Evolutionary conservation across 805 yeast genomes (phyloP), one percentile per base, ranked within the genome.

Genomic region (Scheffersomyces lignosus): DNA sequence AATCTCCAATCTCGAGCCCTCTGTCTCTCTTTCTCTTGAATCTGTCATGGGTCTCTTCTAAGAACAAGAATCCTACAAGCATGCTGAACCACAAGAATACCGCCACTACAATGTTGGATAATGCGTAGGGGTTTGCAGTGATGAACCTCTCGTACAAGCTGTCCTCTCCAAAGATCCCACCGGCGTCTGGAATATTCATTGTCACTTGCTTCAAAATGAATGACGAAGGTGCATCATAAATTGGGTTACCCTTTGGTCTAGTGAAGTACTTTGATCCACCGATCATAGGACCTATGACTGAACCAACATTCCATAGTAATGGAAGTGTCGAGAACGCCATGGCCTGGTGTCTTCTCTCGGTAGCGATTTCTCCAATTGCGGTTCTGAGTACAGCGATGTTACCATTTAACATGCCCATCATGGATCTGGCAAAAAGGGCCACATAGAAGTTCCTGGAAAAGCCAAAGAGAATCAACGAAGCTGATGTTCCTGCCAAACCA

Each of bases 331-430:
- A 70, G 48, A 81, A 79, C 1, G 85, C 85, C 6, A 78, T 37
- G 7, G 83, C 81, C 52, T 80, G 84, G 50, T 80, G 85, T 24
- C 66, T 62, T 35, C 77, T 64, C 38, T 80, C 75, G 4, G 60
- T 56, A 3, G 83, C 81, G 12, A 78, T 56, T 50, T 81, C 87
- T 3, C 85, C 87, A 30, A 81, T 64, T 33, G 71, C 58, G 0
- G 87, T 81, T 52, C 87, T 60, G 22, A 81, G 51, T n/a, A 81
- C 84, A 1, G 81, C 80, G 6, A 79, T 75, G 51, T 81, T 81
- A 5, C 86, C 87, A 50, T 80, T 81, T 28, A 80, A 56, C 2
- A 73, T 57, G 0, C 87, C 87, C 60, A 76, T 71, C 29, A 71
- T 43, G 15, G 73, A 62, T 48, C 86, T 63, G 7, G 85, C 77